Evolutionary conservation across 495 filamentous ascomycete species (phyloP).

Genomic region (Filosporella fistucella): DNA sequence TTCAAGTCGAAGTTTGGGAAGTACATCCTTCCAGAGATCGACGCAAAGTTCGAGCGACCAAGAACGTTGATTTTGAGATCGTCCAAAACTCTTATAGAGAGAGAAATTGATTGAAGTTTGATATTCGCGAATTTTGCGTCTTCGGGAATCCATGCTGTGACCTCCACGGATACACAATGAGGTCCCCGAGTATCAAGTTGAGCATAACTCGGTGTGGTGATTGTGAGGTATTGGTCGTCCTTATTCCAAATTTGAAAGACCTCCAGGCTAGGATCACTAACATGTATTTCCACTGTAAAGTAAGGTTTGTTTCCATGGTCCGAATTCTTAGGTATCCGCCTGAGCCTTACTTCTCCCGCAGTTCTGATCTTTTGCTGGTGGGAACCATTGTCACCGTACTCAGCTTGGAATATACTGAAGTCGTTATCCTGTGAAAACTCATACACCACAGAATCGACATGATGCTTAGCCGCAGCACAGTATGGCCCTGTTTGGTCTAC

Average conservation of each 20-base stretch:
- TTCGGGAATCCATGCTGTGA: constrained; percentile 23
- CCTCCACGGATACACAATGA: constrained; percentile 20
- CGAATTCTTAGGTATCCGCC: constrained; percentile 9
- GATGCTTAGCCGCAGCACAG: constrained; percentile 11
- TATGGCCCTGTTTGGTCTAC: constrained; percentile 7
- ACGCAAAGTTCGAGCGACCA: constrained; percentile 7
- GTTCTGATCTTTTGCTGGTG: constrained; percentile 3
- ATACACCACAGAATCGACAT: constrained; percentile 2
- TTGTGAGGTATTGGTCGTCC: constrained; percentile 7
- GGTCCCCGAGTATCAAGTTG: not conserved
- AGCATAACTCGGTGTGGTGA: constrained; percentile 18
- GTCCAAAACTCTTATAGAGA: constrained; percentile 15
- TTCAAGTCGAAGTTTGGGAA: constrained; percentile 7
- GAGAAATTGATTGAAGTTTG: constrained; percentile 11
- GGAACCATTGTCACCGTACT: not conserved
- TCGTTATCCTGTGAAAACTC: constrained; percentile 10
- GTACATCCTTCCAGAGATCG: constrained; percentile 13
- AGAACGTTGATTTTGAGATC: constrained; percentile 19
- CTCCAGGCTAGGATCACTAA: constrained; percentile 11
- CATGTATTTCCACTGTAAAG: constrained; percentile 15
- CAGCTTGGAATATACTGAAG: constrained; percentile 10
- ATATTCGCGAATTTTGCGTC: constrained; percentile 14
- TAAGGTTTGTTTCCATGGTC: constrained; percentile 10
- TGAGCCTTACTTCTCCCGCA: constrained; percentile 17
- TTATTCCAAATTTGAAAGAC: constrained; percentile 13